Base-by-base conservation (phyloP, 2,329 filamentous ascomycete species). In the Fusarium euwallaceae region DNA sequence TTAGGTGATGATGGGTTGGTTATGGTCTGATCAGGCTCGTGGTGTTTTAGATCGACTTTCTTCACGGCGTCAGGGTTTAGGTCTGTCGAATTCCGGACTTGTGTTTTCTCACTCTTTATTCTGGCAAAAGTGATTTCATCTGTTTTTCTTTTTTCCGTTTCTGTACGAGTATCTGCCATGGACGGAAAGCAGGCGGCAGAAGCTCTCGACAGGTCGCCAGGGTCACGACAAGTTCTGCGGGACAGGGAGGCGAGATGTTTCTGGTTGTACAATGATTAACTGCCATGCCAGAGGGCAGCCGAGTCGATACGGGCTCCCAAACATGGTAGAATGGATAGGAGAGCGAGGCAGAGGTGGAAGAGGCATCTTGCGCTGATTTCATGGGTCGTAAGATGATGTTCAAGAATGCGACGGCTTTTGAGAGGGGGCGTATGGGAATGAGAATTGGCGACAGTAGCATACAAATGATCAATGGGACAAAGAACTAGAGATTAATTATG, bases 91-190 rank as follows among this genome's bases (percentile, higher is more conserved):
- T 71, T 74, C 72, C 78, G 63, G 65, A 76, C 68, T 73, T 72
- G 69, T 73, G 63, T 69, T 67, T 70, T 75, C 69, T 66, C 67
- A 27, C 60, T 69, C 59, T 70, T 71, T 60, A 61, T 67, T n/a
- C 61, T 68, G 74, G 74, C 69, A 79, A 79, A 79, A 78, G 76
- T 76, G 76, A 74, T 71, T 76, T 74, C 63, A 20, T 67, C 65
- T 69, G 60, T 69, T 73, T 65, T 68, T 61, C 66, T 74, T 65
- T 68, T 75, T 74, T 66, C 67, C 66, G 61, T 70, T 72, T 74
- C 59, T 80, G 79, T 80, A 80, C 69, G 76, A 80, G 72, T 77
- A 80, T 76, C 67, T 75, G 74, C 71, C 72, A 64, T 69, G 43
- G 22, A 48, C 14, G 22, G 43, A 48, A 48, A 59, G 58, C 61